Percentiles rank a stretch among this genome's conserved stretches.
Conservation (phyloP, 2,329 filamentous ascomycete species). For the Macrophomina tecta region DNA sequence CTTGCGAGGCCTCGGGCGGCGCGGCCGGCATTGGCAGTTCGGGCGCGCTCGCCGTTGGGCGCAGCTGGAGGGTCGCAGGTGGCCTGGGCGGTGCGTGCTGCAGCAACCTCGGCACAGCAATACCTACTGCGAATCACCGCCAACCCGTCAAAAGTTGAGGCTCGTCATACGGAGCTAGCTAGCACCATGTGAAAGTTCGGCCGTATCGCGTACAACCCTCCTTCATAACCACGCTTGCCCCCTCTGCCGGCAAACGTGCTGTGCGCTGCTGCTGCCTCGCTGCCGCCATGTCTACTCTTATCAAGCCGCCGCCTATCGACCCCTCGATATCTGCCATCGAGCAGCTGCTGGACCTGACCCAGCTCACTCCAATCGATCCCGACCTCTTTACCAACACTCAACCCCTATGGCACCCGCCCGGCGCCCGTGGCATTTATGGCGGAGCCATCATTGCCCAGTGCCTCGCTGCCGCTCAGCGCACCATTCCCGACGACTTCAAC, state of each 20-base stretch:
- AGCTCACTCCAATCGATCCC: constrained; percentile 75
- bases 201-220: background rate
- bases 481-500: constrained; percentile 78
- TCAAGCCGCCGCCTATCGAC: constrained; percentile 77
- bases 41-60: background rate
- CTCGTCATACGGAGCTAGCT: background rate
- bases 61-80: too few species aligned
- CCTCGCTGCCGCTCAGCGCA: constrained; percentile 85
- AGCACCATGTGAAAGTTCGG: constrained; percentile 21
- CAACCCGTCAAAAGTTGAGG: background rate
- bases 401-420: constrained; percentile 88
- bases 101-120: constrained; percentile 14
- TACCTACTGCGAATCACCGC: constrained; percentile 4
- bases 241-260: background rate
- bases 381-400: constrained; percentile 96
- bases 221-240: background rate
- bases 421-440: constrained; percentile 91
- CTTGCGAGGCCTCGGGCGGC: background rate
- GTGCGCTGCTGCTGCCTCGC: background rate
- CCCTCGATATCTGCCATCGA: constrained; percentile 80
- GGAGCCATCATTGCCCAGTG: constrained; percentile 92
- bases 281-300: constrained; percentile 61
- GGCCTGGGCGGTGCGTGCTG: background rate
- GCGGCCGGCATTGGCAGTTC: constrained; percentile 8
- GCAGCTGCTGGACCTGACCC: constrained; percentile 85